Base-by-base conservation (phyloP, 495 filamentous ascomycete species). In the Tuber borchii region DNA sequence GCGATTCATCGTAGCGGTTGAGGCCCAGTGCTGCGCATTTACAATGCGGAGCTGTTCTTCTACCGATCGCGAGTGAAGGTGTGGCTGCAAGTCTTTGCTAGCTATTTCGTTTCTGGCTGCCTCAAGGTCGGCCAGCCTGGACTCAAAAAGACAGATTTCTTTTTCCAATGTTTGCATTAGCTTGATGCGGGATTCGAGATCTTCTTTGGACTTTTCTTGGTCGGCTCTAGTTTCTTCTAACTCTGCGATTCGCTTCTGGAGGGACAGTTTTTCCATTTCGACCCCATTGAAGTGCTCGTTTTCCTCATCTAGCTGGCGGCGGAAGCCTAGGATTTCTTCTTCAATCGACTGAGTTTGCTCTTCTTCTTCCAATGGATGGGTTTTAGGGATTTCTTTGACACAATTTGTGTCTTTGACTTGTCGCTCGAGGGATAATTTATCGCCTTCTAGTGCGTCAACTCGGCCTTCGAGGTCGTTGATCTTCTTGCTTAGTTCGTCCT, bases 361-460 rank as follows among this genome's bases (percentile, higher is more conserved):
- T 22, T 75, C 73, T 0, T 73, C 51, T 42, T 79, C 73, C 10
- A 42, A 19, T 6, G 20, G n/a, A 19, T 79, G 78, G 19, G 40
- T 73, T 44, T 73, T 75, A 7, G 76, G 70, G 70, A 79, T 79
- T 19, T 79, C 76, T 12, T 75, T 79, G 1, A 79, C 73, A 14
- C 77, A 26, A 40, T 79, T 79, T 2, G 77, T 79, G 44, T 79
- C 78, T 19, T 73, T 79, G 43, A 73, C 73, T 6, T 79, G 73
- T 42, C 40, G 71, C 44, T 75, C 73, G 16, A 79, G 46, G 8
- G 78, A 46, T n/a, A 48, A 65, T 31, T 79, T 79, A 46, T 79
- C 78, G 7, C 46, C 76, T 44, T 79, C 78, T 34, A 79, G 70
- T 6, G 51, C 46, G 12, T 48, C 48, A 0, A 68, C 46, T 26